Base-by-base conservation (phyloP, 2,329 filamentous ascomycete species). In the Nigrospora sphaerica region DNA sequence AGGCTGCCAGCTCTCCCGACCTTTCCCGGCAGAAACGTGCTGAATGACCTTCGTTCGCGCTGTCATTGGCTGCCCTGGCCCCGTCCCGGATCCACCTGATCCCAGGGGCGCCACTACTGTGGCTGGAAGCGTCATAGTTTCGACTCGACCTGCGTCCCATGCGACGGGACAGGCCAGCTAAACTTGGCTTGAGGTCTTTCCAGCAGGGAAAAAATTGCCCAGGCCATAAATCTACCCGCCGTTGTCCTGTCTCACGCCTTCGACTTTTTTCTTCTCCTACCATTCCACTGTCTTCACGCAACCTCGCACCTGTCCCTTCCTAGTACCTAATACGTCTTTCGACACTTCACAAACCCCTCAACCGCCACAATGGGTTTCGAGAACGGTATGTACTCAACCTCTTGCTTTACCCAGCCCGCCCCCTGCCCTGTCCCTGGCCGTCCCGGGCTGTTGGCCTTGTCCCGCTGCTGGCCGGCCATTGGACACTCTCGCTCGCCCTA, bases 341-440 rank as follows among this genome's bases (percentile, higher is more conserved):
- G 54, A 47, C 55, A 46, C 44, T 54, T 59, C 60, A 65, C 55
- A 63, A 39, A 44, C 45, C 41, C 43, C 44, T 50, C 39, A 45
- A 63, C 65, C 63, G 60, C 53, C 63, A 73, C 67, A 62, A 72
- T 72, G 64, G 57, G 55, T 62, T 68, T 64, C 62, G 60, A 64
- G 60, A 60, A 66, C 51, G 71, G 71, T 74, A 71, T 56, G 71
- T 66, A 49, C 35, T 40, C 35, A 18, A 33, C 35, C 46, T 45
- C 42, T 49, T 47, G 45, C 39, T 53, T 46, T 51, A 45, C 49
- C 40, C 52, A 50, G 54, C 45, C 52, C 48, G 38, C 36, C 39
- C 31, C 49, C 36, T 33, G 39, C 47, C 23, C 40, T 44, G 39
- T 41, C 17, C n/a, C 40, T n/a, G 49, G 34, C 46, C 51, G 42